Evolutionary conservation across 208 protist genomes (phyloP).

Genomic region (Trypanosoma scelopori): DNA sequence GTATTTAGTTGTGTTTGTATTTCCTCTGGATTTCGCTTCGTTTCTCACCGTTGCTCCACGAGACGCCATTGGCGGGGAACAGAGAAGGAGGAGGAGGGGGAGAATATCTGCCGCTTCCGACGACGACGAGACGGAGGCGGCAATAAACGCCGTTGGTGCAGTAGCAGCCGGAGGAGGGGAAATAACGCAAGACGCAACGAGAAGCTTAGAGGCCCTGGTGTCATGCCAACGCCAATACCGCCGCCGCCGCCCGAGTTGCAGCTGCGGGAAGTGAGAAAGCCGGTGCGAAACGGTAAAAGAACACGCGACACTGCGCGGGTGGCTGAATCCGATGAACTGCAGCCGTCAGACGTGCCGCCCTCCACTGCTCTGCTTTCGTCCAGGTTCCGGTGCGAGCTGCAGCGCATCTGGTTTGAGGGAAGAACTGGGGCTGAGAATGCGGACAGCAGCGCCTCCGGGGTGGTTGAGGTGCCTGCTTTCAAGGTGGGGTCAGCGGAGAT

Average conservation of each 20-base stretch:
- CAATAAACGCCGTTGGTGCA: too few relatives aligned
- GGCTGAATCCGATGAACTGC: conserved; percentile 11
- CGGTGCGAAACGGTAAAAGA: background rate
- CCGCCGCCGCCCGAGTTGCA: background rate
- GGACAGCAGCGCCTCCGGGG: background rate
- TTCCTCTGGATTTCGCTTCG: too few relatives aligned
- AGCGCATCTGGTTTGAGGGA: conserved; percentile 28
- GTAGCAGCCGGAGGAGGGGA: too few relatives aligned
- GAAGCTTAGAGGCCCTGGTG: too few relatives aligned
- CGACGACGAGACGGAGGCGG: too few relatives aligned
- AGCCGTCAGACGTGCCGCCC: background rate
- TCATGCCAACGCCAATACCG: too few relatives aligned
- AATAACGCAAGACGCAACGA: too few relatives aligned
- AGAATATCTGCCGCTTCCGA: too few relatives aligned
- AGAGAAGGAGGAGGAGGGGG: too few relatives aligned
- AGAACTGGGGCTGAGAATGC: background rate
- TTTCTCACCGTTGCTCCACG: too few relatives aligned
- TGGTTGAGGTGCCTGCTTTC: conserved; percentile 46
- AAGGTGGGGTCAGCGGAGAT: conserved; percentile 86
- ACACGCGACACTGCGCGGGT: background rate
- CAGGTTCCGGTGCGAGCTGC: conserved; percentile 26
- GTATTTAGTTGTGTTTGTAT: too few relatives aligned
- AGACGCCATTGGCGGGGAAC: too few relatives aligned
- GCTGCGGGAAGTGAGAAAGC: background rate
- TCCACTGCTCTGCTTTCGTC: conserved; percentile 24